Evolutionary conservation across 108 stramenopile species (phyloP).

Genomic region (Skeletonema marinoi): DNA sequence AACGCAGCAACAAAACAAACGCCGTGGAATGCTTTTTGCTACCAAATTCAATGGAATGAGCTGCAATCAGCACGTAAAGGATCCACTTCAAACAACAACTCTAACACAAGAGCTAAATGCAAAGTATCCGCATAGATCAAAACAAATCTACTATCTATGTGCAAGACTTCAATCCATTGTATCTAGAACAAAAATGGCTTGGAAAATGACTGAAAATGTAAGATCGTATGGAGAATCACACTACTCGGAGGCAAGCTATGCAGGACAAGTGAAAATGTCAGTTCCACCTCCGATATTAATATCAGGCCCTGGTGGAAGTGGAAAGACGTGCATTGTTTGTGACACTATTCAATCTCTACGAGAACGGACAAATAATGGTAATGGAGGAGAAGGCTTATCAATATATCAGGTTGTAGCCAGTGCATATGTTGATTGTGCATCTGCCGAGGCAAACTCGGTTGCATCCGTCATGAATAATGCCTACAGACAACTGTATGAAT

Average conservation of each 20-base stretch:
- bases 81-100: background rate
- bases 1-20: slow-evolving; percentile 5
- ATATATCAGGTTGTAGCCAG: slow-evolving; percentile 16
- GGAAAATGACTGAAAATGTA: slow-evolving; percentile 8
- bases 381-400: background rate
- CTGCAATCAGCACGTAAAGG: background rate
- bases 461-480: slow-evolving; percentile 40
- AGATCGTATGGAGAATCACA: background rate
- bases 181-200: slow-evolving; percentile 30
- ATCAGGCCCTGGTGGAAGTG: slow-evolving; percentile 57
- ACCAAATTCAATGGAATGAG: background rate
- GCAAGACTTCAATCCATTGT: slow-evolving; percentile 20
- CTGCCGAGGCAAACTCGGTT: slow-evolving; percentile 28
- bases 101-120: slow-evolving; percentile 14
- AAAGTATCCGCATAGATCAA: slow-evolving; percentile 35
- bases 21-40: slow-evolving; percentile 26
- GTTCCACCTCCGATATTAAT: slow-evolving; percentile 70
- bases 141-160: slow-evolving; percentile 22
- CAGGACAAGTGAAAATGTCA: slow-evolving; percentile 21
- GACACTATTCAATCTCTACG: slow-evolving; percentile 43
- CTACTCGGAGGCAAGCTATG: slow-evolving; percentile 31
- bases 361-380: background rate
- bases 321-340: slow-evolving; percentile 63
- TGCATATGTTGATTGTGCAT: slow-evolving; percentile 74
- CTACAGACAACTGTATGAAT: slow-evolving; percentile 43